Conservation (phyloP, 768 basidiomycete species). For the Lactarius pseudohatsudake region DNA sequence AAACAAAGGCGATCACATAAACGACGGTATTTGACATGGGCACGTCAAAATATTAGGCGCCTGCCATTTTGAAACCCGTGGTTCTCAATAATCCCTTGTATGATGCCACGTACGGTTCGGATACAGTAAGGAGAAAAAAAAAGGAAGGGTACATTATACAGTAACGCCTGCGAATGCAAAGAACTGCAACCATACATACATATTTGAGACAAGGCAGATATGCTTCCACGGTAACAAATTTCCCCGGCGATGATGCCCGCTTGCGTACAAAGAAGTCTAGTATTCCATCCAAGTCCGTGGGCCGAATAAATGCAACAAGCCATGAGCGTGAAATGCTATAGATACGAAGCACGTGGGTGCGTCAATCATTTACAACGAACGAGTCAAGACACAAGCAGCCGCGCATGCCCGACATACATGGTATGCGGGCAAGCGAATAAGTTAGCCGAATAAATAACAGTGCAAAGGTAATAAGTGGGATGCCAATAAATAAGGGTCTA, state of each 20-base stretch:
- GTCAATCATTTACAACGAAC: conserved; percentile 17
- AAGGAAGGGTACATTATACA: neutral
- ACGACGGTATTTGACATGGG: neutral
- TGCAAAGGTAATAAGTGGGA: conserved; percentile 21
- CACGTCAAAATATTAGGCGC: neutral
- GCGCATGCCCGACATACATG: neutral
- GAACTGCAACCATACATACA: conserved; percentile 2
- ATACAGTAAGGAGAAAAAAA: neutral
- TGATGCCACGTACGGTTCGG: neutral
- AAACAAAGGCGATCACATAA: neutral
- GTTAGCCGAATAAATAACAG: conserved; percentile 25
- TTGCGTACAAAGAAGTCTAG: conserved; percentile 1
- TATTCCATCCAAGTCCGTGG: conserved; percentile 11
- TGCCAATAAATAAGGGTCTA: conserved; percentile 23
- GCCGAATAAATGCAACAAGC: neutral
- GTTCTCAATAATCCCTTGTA: no score
- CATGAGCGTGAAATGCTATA: conserved; percentile 10
- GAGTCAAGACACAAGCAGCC: neutral
- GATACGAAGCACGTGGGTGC: conserved; percentile 1
- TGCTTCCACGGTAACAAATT: neutral
- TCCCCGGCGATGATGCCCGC: neutral
- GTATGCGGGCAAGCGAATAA: conserved; percentile 19
- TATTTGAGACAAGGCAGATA: conserved; percentile 12
- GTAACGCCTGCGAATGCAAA: neutral
- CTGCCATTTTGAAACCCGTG: neutral